Evolutionary conservation across 2,329 filamentous ascomycete species (phyloP).

Genomic region (Mollisiaceae sp.): DNA sequence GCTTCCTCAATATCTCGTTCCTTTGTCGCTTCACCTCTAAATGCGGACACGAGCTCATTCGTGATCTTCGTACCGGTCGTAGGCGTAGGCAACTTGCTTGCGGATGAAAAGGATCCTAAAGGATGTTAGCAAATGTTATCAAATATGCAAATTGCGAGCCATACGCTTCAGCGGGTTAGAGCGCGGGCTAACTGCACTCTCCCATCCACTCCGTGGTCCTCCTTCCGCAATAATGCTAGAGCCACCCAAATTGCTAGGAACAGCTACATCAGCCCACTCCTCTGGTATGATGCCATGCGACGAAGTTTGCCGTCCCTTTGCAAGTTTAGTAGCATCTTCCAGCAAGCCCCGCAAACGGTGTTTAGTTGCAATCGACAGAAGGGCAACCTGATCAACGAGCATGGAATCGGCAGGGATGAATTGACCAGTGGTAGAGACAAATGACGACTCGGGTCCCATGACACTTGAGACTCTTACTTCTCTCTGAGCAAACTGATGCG

Average conservation of each 20-base stretch:
- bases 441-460: conserved; percentile 65
- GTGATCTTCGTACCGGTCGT: conserved; percentile 47
- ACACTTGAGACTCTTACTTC: conserved; percentile 58
- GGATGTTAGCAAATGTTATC: conserved; percentile 32
- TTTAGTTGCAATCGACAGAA: conserved; percentile 83
- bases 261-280: conserved; percentile 77
- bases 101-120: conserved; percentile 41
- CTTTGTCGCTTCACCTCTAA: conserved; percentile 66
- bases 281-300: conserved; percentile 80
- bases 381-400: conserved; percentile 80
- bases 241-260: conserved; percentile 48
- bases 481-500: conserved; percentile 36
- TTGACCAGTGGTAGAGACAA: conserved; percentile 67
- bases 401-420: conserved; percentile 78
- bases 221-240: conserved; percentile 38
- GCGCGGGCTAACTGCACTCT: conserved; percentile 58
- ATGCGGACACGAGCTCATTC: conserved; percentile 51
- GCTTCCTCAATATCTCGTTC: conserved; percentile 77
- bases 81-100: conserved; percentile 51
- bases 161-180: conserved; percentile 66
- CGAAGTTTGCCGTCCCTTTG: conserved; percentile 73
- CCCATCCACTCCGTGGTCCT: conserved; percentile 44
- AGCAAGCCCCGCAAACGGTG: conserved; percentile 77
- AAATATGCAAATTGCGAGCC: conserved; percentile 35
- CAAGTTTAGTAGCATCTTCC: conserved; percentile 75